Evolutionary conservation across 306 rosid species (phyloP), one percentile per base, ranked within the genome.

Genomic region (Acmispon strigosus): DNA sequence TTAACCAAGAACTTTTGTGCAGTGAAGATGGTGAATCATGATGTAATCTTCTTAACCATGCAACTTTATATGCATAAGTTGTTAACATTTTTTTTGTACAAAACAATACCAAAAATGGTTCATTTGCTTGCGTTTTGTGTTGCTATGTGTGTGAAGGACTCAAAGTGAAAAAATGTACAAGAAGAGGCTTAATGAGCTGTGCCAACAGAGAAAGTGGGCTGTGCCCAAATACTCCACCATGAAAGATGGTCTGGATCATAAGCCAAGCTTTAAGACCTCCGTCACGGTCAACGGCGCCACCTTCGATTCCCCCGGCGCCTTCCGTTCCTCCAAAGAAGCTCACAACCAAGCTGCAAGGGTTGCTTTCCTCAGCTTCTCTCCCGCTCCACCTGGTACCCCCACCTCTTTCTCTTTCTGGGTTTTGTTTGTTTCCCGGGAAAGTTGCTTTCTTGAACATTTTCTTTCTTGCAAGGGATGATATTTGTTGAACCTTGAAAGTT

Each of bases 201-300:
- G 97, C 75, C 92, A 88, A 12, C 47, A 61, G 70, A 85, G 80
- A 69, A 50, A 50, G 8, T 86, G 89, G 89, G 66, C 48, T 36
- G 66, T 84, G 69, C 92, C 96, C 0, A 72, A 29, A 17, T 88
- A 91, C 70, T 67, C 83, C 0, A 10, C 78, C 36, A 29, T 66
- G 54, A 83, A 81, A 72, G 79, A 82, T 5, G 96, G 96, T 64
- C 89, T 69, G 3, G 88, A 80, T 18, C 92, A 91, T 68, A 44
- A 63, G 10, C 89, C 89, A 48, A 71, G 67, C 44, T 88, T 88
- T 74, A 72, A 80, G 34, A 89, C 89, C 2, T 74, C 84, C 2
- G 89, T 91, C 14, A 27, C 53, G 0, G 84, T 91, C 13, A 77
- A 84, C 54, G 88, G 89, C 45, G 11, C 22, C 13, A 62, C 69